A percentile compares a stretch with the other conserved stretches of the same genome.
Conservation (phyloP, 257 asterid genomes). For the Cynanchum wilfordii region DNA sequence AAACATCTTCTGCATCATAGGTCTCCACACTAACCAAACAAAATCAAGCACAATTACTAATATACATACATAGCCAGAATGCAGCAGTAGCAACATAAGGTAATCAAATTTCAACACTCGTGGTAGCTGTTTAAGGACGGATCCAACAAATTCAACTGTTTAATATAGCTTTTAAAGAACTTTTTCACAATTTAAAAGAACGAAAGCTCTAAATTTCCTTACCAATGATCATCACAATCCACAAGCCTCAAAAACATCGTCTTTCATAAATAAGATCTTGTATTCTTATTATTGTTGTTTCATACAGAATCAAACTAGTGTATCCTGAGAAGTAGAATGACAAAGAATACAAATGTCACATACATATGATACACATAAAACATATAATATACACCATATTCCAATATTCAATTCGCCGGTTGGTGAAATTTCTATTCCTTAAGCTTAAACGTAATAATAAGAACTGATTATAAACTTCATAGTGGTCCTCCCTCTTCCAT, state of each 20-base stretch:
- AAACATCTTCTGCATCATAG: not conserved
- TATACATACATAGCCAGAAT: not conserved
- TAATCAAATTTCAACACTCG: not conserved
- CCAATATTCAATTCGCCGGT: not conserved
- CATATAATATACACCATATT: not conserved
- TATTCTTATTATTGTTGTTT: too few species aligned
- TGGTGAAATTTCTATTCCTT: conserved; percentile 9
- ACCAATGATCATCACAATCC: not conserved
- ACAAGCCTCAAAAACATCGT: not conserved
- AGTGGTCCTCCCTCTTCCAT: not conserved
- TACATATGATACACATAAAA: not conserved
- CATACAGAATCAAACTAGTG: not conserved
- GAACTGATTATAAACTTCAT: conserved; percentile 7
- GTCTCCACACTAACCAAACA: not conserved
- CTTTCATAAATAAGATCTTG: not conserved
- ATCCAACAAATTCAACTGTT: conserved; percentile 1
- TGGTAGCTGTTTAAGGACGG: not conserved
- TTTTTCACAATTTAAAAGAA: not conserved
- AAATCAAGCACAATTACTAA: not conserved
- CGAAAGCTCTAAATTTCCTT: not conserved
- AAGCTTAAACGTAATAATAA: conserved; percentile 3
- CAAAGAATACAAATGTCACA: not conserved
- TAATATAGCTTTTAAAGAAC: not conserved
- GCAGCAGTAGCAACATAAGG: not conserved
- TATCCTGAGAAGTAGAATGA: not conserved